Base-by-base conservation (phyloP, 768 basidiomycete genomes). In the Chlorophyllum brunneum region DNA sequence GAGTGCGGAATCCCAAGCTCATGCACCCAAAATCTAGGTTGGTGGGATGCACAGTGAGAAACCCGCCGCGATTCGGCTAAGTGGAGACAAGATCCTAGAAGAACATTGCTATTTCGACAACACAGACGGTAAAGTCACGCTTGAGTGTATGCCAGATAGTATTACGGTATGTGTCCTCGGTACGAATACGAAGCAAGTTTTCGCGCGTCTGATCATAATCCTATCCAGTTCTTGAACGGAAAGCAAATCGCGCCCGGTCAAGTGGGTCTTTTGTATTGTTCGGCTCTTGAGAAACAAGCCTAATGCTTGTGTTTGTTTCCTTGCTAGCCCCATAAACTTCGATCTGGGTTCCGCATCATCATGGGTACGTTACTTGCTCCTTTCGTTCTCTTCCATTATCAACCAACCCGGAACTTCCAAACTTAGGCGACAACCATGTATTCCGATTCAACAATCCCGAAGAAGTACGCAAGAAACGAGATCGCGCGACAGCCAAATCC, bases 401-500 rank as follows among this genome's bases (percentile, higher is more conserved):
- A 30, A 37, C 39, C 29, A 46, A 41, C 38, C 34, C 27, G 42
- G 45, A 26, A 26, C 41, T 11, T 22, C 39, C 18, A 3, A 29
- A 26, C 15, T 13, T 40, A 92, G 91, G 95, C 48, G 95, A 98
- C 59, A 86, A 93, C 58, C 97, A 99, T 71, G 94, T 98, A 51
- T 99, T 99, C 69, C 83, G 97, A 15, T 98, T 97, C 70, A 98
- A 91, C 63, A 89, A 95, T 62, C 93, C 93, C 0, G 92, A 94
- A 67, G 92, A 93, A 68, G 93, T 95, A 56, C 89, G 93, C 57
- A 93, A 91, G 63, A 88, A 83, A 61, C 83, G 93, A 37, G 88
- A 95, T 67, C 84, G 90, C 36, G 87, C 86, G 2, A 85, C 82
- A 8, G 77, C 80, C 48, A 85, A 79, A 64, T 88, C 88, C 18